phyloP scores from a whole-genome alignment of 805 yeast species.

The Saccharomycopsis lassenensis region DNA sequence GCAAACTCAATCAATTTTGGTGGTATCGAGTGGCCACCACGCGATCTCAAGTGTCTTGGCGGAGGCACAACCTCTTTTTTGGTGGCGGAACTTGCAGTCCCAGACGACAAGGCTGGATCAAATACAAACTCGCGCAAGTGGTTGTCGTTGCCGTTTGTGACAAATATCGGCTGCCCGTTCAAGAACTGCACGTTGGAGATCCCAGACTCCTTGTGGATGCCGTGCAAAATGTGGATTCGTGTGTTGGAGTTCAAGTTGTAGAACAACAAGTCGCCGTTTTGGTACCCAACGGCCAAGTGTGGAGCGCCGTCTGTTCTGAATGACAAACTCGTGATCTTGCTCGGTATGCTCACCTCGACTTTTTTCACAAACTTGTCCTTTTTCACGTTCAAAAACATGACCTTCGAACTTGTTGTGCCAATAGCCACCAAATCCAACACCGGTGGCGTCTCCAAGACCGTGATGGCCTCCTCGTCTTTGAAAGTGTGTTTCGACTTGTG shows the following conservation, averaged over 20 bases:
- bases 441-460: conserved; percentile 75
- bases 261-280: conserved; percentile 74
- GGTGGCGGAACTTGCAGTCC: conserved; percentile 18
- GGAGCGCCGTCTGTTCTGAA: conserved; percentile 86
- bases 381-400: conserved; percentile 55
- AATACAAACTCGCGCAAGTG: conserved; percentile 81
- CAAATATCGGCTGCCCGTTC: conserved; percentile 84
- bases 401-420: conserved; percentile 61
- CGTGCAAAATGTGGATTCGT: conserved; percentile 64
- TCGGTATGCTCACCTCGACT: conserved; percentile 29
- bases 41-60: conserved; percentile 81
- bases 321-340: conserved; percentile 50
- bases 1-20: conserved; percentile 70
- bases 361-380: conserved; percentile 49
- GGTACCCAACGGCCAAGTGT: conserved; percentile 70
- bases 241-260: conserved; percentile 67
- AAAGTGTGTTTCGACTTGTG: conserved; percentile 34
- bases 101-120: conserved; percentile 73
- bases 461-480: conserved; percentile 44
- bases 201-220: conserved; percentile 68
- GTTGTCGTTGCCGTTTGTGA: conserved; percentile 88
- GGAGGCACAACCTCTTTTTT: conserved; percentile 56
- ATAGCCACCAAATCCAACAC: conserved; percentile 75
- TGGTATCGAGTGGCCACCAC: conserved; percentile 97
- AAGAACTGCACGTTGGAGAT: conserved; percentile 62